Base-by-base conservation (phyloP, 306 rosid species). In the Cicer cuneatum region DNA sequence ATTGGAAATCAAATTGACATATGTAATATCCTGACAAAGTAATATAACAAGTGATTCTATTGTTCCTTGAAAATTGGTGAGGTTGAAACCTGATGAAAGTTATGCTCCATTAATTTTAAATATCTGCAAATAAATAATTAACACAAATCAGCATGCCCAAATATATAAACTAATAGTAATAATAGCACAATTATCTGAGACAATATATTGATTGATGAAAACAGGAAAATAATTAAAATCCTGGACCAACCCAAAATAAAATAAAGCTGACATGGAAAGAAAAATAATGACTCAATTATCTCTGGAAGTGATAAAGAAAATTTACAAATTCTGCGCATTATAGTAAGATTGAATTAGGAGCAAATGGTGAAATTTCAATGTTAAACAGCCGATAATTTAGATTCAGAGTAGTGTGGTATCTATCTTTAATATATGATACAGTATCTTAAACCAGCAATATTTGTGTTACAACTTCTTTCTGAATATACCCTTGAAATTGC, bases 51-150 rank as follows among this genome's bases (percentile, higher is more conserved):
- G 15, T 14, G 57, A 72, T 73, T 48, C 41, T 10, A 38, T 66
- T 45, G 14, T 43, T 74, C 80, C 39, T 47, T 10, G 46, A 7
- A 67, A 58, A 72, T 47, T 47, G 64, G 16, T 40, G 71, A 71
- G 48, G 68, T 69, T 49, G 69, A 77, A 69, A 48, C 72, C 62
- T 54, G 15, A 39, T 53, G 64, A 49, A 59, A 53, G 33, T 56
- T 62, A 51, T 12, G 73, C 56, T 10, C 61, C 63, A 66, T 65
- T 33, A 48, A 67, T 12, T 12, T 66, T 21, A 49, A 58, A 29
- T 41, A 59, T 66, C 82, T 72, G 85, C 69, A 74, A 33, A 64
- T 46, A n/a, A 77, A 78, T 33, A 73, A 73, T 62, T 42, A 37
- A 69, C 46, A 57, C 64, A 69, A 69, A 51, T 81, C 69, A 75